Evolutionary conservation across 208 protist genomes (phyloP).

Genomic region (Trypanosoma scelopori): DNA sequence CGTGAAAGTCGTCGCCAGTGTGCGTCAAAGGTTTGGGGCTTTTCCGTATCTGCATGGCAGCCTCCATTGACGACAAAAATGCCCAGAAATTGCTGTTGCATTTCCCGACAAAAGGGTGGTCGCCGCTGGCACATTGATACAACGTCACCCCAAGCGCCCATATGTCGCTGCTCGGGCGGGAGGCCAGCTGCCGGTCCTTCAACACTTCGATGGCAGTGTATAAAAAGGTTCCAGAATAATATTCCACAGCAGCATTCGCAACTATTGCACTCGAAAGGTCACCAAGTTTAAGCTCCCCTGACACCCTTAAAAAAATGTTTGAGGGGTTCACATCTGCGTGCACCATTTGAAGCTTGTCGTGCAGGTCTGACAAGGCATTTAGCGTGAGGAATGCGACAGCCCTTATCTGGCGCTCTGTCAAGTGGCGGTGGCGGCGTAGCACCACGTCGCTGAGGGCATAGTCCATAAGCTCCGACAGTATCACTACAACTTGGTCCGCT

Average conservation of each 20-base stretch:
- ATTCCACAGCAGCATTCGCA: slow-evolving; percentile 7
- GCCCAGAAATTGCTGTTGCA: slow-evolving; percentile 10
- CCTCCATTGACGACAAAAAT: slow-evolving; percentile 26
- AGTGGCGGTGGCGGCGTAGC: slow-evolving; percentile 3
- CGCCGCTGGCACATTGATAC: slow-evolving; percentile 39
- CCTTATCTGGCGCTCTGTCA: slow-evolving; percentile 16
- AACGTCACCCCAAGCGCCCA: slow-evolving; percentile 59
- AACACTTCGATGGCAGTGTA: slow-evolving; percentile 27
- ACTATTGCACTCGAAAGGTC: slow-evolving; percentile 18
- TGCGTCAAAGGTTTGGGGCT: slow-evolving; percentile 3
- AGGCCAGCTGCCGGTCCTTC: slow-evolving; percentile 15
- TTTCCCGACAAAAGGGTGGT: slow-evolving; percentile 24
- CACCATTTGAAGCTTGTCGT: slow-evolving; percentile 33
- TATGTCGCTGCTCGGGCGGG: slow-evolving; percentile 23
- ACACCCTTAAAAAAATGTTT: slow-evolving; percentile 43
- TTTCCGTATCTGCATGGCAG: slow-evolving; percentile 1
- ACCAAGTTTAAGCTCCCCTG: slow-evolving; percentile 23
- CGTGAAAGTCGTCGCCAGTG: slow-evolving; percentile 18
- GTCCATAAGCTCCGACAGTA: slow-evolving; percentile 36
- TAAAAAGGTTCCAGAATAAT: slow-evolving; percentile 18
- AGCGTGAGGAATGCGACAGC: slow-evolving; percentile 35
- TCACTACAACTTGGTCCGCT: slow-evolving; percentile 32
- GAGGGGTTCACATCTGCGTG: slow-evolving; percentile 64
- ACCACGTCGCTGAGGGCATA: slow-evolving; percentile 31
- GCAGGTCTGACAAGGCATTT: slow-evolving; percentile 48